Evolutionary conservation across 1,284 basidiomycete genomes (phyloP).

Genomic region (Neolentinus lepideus): DNA sequence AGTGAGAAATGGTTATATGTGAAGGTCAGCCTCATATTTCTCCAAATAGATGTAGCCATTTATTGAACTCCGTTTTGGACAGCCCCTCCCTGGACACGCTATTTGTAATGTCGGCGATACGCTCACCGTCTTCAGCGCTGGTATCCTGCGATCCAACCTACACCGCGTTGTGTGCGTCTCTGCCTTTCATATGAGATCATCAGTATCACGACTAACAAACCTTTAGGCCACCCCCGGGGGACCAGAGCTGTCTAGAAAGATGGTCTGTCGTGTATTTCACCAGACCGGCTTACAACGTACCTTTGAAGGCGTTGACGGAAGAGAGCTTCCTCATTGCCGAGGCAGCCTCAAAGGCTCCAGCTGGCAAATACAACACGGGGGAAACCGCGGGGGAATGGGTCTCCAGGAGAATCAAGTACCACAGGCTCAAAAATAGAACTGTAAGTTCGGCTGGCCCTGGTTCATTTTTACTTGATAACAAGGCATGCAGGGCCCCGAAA

Average conservation of each 20-base stretch:
- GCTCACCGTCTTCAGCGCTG: constrained; percentile 33
- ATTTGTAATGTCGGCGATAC: constrained; percentile 29
- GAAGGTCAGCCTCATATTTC: constrained; percentile 29
- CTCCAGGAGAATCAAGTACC: constrained; percentile 34
- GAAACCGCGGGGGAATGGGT: constrained; percentile 44
- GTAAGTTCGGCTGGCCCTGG: constrained; percentile 8
- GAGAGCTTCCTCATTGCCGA: constrained; percentile 39
- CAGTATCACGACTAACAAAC: not conserved
- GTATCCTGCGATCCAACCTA: constrained; percentile 25
- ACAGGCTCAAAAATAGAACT: constrained; percentile 37
- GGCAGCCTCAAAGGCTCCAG: constrained; percentile 24
- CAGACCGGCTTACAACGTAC: constrained; percentile 25
- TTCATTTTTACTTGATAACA: not conserved
- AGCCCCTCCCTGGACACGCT: constrained; percentile 25
- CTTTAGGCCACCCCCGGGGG: constrained; percentile 23
- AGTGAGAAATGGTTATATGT: constrained; percentile 64
- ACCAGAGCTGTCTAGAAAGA: constrained; percentile 24
- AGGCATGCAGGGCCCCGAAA: not conserved
- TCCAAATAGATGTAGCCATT: not conserved
- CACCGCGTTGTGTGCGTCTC: constrained; percentile 12
- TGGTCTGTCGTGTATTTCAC: constrained; percentile 31
- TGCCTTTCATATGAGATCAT: constrained; percentile 11
- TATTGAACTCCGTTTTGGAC: not conserved
- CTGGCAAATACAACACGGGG: constrained; percentile 28
- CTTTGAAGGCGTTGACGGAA: constrained; percentile 25